Conservation (phyloP, 768 basidiomycete species). For the Tulasnella calospora region DNA sequence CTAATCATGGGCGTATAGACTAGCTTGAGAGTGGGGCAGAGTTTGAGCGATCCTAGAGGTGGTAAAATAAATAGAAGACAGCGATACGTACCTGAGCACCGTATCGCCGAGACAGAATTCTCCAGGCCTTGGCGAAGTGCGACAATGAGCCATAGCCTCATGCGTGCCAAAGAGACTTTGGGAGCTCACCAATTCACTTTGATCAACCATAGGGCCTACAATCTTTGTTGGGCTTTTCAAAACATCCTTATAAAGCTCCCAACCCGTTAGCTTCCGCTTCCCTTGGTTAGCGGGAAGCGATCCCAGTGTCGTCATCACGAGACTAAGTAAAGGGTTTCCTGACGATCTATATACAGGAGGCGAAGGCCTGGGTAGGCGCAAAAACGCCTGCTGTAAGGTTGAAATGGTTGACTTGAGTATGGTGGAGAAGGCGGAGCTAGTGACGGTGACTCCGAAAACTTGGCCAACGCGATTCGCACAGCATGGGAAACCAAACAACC, state of each 20-base stretch:
- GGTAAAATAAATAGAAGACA: no score
- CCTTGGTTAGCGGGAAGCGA: neutral
- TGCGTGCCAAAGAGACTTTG: no score
- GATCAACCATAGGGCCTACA: conserved; percentile 98
- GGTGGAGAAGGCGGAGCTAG: neutral
- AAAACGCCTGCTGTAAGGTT: neutral
- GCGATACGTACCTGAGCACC: conserved; percentile 60
- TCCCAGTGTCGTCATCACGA: neutral
- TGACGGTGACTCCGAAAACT: conserved; percentile 1
- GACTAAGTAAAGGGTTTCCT: neutral
- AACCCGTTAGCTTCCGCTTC: conserved; percentile 56
- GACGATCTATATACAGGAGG: neutral
- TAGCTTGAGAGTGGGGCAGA: conserved; percentile 45
- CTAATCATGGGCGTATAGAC: conserved; percentile 99
- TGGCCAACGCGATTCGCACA: neutral
- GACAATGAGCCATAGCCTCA: neutral
- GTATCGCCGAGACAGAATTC: conserved; percentile 73
- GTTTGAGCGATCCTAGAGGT: neutral
- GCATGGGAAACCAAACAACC: neutral
- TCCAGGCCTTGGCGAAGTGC: conserved; percentile 65
- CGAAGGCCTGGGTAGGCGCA: neutral
- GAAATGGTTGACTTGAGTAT: neutral
- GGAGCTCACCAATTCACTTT: conserved; percentile 80
- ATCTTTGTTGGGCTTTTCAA: conserved; percentile 83
- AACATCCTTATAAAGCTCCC: conserved; percentile 74